These are phyloP conservation scores for Passalora sequoiae DNA, from an alignment of 2,329 filamentous ascomycete species.

Conservation along the genomic window DNA sequence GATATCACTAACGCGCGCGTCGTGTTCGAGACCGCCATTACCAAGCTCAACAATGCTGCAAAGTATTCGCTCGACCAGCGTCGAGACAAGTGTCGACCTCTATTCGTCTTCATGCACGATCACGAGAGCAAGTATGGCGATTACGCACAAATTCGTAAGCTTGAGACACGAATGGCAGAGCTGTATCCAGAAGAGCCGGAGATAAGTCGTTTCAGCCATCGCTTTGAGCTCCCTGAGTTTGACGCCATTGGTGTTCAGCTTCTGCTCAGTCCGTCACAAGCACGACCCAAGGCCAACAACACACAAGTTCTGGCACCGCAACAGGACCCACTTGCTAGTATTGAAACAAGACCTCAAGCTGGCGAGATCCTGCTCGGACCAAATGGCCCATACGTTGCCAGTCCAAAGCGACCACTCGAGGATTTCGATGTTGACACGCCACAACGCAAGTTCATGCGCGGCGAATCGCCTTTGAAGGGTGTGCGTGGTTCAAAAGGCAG, in stretches of 20 bases:
- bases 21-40: constrained; percentile 91
- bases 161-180: constrained; percentile 88
- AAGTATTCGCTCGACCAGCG: constrained; percentile 52
- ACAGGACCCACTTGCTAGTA: constrained; percentile 12
- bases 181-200: constrained; percentile 85
- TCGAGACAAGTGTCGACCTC: constrained; percentile 64
- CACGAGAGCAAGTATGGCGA: constrained; percentile 95
- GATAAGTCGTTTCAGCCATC: constrained; percentile 67
- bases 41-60: constrained; percentile 59
- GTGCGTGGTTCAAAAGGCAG: constrained; percentile 67
- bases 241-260: constrained; percentile 76
- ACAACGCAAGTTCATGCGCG: constrained; percentile 79
- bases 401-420: constrained; percentile 46
- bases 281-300: constrained; percentile 44
- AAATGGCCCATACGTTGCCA: constrained; percentile 35
- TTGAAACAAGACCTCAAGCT: constrained; percentile 20
- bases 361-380: constrained; percentile 30
- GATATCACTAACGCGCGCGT: constrained; percentile 88
- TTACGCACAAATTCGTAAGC: constrained; percentile 78
- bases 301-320: constrained; percentile 7
- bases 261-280: constrained; percentile 79
- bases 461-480: constrained; percentile 89
- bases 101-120: constrained; percentile 89
- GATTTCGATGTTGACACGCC: constrained; percentile 67
- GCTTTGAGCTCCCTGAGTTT: constrained; percentile 66